Percentiles rank a stretch among this genome's conserved stretches.
phyloP scores from a whole-genome alignment of 805 yeast genomes.

The Tetrapisispora nanseiensis region DNA sequence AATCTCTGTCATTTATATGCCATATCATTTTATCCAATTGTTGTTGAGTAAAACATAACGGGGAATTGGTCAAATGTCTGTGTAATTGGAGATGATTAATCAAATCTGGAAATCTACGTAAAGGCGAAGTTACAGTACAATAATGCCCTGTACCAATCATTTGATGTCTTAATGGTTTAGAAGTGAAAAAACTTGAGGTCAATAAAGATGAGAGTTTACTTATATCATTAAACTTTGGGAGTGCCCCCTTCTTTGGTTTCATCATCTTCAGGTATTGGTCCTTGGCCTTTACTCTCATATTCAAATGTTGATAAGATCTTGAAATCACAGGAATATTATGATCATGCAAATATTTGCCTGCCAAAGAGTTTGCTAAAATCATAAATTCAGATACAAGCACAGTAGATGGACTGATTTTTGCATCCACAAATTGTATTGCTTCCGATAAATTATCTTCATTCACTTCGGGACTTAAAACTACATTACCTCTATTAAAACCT shows the following conservation, averaged over 20 bases:
- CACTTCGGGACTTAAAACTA: constrained; percentile 10
- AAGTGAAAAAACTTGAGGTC: constrained; percentile 43
- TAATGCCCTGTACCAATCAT: constrained; percentile 56
- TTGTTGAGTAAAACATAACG: constrained; percentile 25
- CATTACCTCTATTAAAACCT: constrained; percentile 24
- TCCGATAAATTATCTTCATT: not conserved
- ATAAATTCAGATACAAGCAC: constrained; percentile 71
- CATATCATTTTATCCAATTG: constrained; percentile 32
- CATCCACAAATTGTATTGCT: constrained; percentile 18
- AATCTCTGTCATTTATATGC: constrained; percentile 39
- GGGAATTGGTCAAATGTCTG: constrained; percentile 28
- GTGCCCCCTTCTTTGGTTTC: constrained; percentile 11
- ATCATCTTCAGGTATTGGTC: constrained; percentile 19
- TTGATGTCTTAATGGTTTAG: constrained; percentile 41
- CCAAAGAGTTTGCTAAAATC: constrained; percentile 65
- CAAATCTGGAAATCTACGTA: constrained; percentile 74
- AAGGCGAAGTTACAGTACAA: constrained; percentile 78
- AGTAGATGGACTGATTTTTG: constrained; percentile 39
- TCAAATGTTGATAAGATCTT: constrained; percentile 30
- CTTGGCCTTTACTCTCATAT: constrained; percentile 20
- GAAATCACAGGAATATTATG: constrained; percentile 42
- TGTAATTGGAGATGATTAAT: constrained; percentile 72
- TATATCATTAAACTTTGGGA: constrained; percentile 33
- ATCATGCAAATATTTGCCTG: constrained; percentile 38
- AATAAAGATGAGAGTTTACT: constrained; percentile 37